Base-by-base conservation (phyloP, 108 stramenopile genomes). In the Cyclotella baltica region DNA sequence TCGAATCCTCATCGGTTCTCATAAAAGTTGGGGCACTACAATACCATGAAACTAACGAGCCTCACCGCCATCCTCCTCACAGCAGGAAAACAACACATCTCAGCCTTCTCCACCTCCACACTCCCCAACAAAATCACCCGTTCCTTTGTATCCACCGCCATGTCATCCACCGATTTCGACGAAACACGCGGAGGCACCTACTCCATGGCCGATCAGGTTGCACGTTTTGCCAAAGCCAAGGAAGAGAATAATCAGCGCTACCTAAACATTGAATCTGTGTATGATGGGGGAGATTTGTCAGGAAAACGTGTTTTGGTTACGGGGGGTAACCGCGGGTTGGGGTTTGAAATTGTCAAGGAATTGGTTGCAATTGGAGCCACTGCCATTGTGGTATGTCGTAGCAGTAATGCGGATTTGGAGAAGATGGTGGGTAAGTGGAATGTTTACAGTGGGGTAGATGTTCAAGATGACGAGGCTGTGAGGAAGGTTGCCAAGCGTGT, bases 271-370 rank as follows among this genome's bases (percentile, higher is more conserved):
- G 72, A 80, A 30, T 79, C 56, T 36, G 85, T 92, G 40, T 93
- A 87, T 67, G 83, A 92, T 56, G 87, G 87, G 16, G 72, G 80
- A 6, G 87, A 87, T 25, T 58, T 93, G 20, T 72, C 79, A 19
- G 92, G 92, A 38, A 93, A 93, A 72, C 86, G 90, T 25, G 91
- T 96, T 19, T 58, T 96, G 25, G 92, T 97, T 52, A 93, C 94
- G 3, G 96, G 95, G 20, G 96, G 94, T 28, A 95, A 94, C 61
- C 89, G 95, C 18, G 95, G 95, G 0, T 75, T 97, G 22, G 96
- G 96, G 13, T 76, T 91, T 20, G 95, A 84, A 61, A 86, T 96
- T 56, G 88, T 89, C 29, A 89, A 93, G 56, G 89, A 94, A 75
- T 65, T 89, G 4, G 91, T 87, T 4, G 70, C 87, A 10, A 76